Percentiles rank a stretch among this genome's conserved stretches.
Evolutionary conservation across 1,139 yeast species (phyloP).

Genomic region (Arxiozyma slooffiae): DNA sequence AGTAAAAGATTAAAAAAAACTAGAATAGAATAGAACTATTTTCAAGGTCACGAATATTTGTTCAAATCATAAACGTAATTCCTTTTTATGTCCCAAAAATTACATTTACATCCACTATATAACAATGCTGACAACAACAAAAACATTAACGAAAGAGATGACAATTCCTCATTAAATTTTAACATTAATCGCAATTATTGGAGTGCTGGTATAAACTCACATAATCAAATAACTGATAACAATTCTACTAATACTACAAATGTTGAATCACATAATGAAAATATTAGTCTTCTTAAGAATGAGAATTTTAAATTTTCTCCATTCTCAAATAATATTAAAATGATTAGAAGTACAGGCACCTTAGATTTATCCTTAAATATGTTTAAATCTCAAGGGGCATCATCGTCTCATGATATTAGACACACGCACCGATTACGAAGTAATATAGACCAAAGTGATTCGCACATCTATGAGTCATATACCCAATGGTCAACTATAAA

Average conservation of each 20-base stretch:
- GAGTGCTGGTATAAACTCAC: neutral
- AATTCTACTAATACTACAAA: neutral
- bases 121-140: neutral
- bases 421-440: neutral
- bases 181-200: neutral
- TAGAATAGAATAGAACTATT: no score
- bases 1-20: no score
- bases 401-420: neutral
- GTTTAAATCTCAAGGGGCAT: neutral
- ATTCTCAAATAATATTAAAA: conserved; percentile 19
- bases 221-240: neutral
- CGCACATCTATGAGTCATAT: conserved; percentile 12
- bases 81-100: neutral
- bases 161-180: neutral
- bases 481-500: conserved; percentile 25
- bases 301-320: conserved; percentile 23
- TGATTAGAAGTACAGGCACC: conserved; percentile 29
- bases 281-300: conserved; percentile 1
- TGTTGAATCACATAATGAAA: neutral
- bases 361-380: conserved; percentile 25
- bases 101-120: neutral
- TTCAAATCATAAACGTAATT: no score
- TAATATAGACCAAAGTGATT: conserved; percentile 12
- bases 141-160: neutral
- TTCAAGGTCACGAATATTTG: no score